A percentile compares a stretch with the other conserved stretches of the same genome.
These are phyloP conservation scores for Entoloma clypeatum DNA, from an alignment of 1,284 basidiomycete genomes.

Conservation along the genomic window DNA sequence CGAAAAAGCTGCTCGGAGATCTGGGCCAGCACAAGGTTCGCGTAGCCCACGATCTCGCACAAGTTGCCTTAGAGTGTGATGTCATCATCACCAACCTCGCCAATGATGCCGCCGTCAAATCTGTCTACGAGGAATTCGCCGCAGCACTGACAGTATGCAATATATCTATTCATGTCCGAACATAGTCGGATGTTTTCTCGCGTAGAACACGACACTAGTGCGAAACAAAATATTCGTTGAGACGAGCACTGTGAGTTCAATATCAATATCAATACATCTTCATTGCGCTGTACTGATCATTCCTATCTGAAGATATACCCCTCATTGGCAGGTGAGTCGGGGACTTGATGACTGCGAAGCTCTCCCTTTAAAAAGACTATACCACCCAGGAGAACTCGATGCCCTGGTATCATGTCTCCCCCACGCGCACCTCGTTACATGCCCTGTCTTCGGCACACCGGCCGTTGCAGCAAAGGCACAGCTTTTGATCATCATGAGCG, in stretches of 20 bases:
- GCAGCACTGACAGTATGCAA: slow-evolving; percentile 44
- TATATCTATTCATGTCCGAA: slow-evolving; percentile 8
- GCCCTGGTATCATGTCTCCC: slow-evolving; percentile 58
- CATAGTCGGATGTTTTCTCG: neutral
- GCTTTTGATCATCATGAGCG: slow-evolving; percentile 77
- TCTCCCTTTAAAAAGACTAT: slow-evolving; percentile 4
- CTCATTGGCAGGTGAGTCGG: slow-evolving; percentile 54
- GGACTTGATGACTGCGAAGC: no score
- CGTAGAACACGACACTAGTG: slow-evolving; percentile 37
- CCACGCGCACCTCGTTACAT: slow-evolving; percentile 68
- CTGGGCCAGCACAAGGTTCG: slow-evolving; percentile 48
- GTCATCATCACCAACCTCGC: slow-evolving; percentile 77
- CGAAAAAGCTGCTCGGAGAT: slow-evolving; percentile 52
- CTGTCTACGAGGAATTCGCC: slow-evolving; percentile 65
- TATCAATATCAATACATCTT: neutral
- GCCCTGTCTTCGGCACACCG: slow-evolving; percentile 79
- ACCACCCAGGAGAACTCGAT: slow-evolving; percentile 68
- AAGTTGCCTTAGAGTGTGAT: slow-evolving; percentile 69
- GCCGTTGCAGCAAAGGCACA: slow-evolving; percentile 64
- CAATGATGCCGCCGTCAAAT: slow-evolving; percentile 70
- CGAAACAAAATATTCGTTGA: slow-evolving; percentile 77
- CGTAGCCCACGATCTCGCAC: slow-evolving; percentile 51
- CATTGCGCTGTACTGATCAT: slow-evolving; percentile 5
- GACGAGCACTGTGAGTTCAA: slow-evolving; percentile 62
- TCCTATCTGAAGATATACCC: slow-evolving; percentile 65